Percentiles rank a stretch among this genome's conserved stretches.
These are phyloP conservation scores for Boeremia exigua DNA, from an alignment of 2,329 filamentous ascomycete species.

Conservation along the genomic window DNA sequence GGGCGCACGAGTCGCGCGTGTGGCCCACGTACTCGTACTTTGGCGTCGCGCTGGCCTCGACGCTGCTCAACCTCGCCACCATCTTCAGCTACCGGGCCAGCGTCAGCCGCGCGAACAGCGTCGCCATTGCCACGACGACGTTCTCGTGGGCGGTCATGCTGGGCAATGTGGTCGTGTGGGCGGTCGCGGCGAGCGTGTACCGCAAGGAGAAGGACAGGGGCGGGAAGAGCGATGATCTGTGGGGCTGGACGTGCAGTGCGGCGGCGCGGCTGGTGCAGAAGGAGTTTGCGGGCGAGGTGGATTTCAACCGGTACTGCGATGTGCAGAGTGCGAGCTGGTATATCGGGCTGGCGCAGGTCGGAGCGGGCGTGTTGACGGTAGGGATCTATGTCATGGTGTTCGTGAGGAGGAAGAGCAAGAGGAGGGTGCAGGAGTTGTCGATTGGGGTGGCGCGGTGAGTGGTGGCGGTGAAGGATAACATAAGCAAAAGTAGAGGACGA, in stretches of 20 bases:
- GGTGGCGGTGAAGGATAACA: too few relatives aligned
- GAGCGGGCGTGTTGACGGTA: slow-evolving; percentile 35
- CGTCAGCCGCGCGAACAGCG: slow-evolving; percentile 43
- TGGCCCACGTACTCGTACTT: slow-evolving; percentile 53
- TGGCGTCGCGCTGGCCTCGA: slow-evolving; percentile 36
- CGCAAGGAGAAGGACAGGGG: slow-evolving; percentile 43
- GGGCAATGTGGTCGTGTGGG: slow-evolving; percentile 48
- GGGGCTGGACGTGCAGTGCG: slow-evolving; percentile 51
- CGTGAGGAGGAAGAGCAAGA: slow-evolving; percentile 39
- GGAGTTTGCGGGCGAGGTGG: slow-evolving; percentile 44
- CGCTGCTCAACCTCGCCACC: slow-evolving; percentile 44
- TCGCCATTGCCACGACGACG: slow-evolving; percentile 30
- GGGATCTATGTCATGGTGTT: slow-evolving; percentile 40
- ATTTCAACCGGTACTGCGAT: slow-evolving; percentile 47
- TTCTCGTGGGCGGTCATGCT: slow-evolving; percentile 41
- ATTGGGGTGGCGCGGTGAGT: too few relatives aligned
- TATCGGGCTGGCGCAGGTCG: slow-evolving; percentile 45
- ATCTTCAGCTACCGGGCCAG: slow-evolving; percentile 43
- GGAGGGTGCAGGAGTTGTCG: slow-evolving; percentile 24
- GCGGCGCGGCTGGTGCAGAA: slow-evolving; percentile 46
- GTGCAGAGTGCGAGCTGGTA: slow-evolving; percentile 47
- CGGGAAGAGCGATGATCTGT: slow-evolving; percentile 48
- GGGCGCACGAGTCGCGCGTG: slow-evolving; percentile 44
- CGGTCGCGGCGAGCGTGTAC: slow-evolving; percentile 44
- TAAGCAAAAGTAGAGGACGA: too few relatives aligned